phyloP scores from a whole-genome alignment of 2,329 filamentous ascomycete species.

The Colletotrichum sp. region DNA sequence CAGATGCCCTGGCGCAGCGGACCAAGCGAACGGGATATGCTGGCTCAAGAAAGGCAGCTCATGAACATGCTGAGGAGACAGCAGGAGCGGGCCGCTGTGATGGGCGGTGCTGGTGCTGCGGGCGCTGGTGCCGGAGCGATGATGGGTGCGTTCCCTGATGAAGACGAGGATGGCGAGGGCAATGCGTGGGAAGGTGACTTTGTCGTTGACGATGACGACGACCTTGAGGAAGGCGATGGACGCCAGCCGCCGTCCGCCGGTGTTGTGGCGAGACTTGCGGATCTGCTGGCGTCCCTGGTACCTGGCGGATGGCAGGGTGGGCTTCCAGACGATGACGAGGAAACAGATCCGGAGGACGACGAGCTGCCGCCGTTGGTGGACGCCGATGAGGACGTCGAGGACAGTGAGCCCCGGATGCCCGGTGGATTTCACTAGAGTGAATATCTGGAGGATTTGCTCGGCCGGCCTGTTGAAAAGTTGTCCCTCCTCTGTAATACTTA shows the following conservation, averaged over 20 bases:
- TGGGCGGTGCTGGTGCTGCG: neutral
- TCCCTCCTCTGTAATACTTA: neutral
- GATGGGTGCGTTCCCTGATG: conserved; percentile 14
- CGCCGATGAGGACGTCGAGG: neutral
- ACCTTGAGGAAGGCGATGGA: neutral
- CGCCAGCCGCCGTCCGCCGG: neutral
- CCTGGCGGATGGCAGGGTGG: conserved; percentile 5
- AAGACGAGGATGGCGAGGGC: conserved; percentile 17
- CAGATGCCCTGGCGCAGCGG: conserved; percentile 45
- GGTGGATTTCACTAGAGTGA: neutral
- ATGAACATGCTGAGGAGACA: neutral
- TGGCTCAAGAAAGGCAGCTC: neutral
- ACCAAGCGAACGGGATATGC: conserved; percentile 16
- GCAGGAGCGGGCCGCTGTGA: neutral
- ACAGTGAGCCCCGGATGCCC: neutral
- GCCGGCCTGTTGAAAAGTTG: neutral
- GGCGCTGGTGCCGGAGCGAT: conserved; percentile 2
- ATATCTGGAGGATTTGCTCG: neutral
- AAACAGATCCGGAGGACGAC: conserved; percentile 4
- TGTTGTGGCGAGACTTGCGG: conserved; percentile 7
- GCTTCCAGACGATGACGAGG: neutral
- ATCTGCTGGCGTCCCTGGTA: conserved; percentile 4
- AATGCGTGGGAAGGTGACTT: conserved; percentile 20
- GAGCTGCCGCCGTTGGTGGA: neutral
- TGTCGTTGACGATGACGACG: conserved; percentile 18